Conservation (phyloP, 495 filamentous ascomycete genomes). For the Podospora appendiculata region DNA sequence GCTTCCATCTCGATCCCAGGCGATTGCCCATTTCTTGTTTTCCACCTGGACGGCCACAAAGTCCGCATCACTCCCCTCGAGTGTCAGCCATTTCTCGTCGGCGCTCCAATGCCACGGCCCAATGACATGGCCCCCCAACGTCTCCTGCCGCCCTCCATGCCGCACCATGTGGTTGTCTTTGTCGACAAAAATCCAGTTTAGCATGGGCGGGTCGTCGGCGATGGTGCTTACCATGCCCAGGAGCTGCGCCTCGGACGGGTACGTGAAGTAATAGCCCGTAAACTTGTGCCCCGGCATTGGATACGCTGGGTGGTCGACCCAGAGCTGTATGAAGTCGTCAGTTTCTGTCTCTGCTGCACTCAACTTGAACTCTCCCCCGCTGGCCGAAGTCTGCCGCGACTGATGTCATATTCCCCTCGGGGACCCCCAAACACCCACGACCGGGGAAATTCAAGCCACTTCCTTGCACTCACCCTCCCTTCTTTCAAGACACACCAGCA, state of each 20-base stretch:
- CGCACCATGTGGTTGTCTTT: slow-evolving; percentile 46
- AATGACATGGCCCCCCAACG: slow-evolving; percentile 36
- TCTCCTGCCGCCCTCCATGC: slow-evolving; percentile 44
- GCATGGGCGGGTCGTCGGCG: slow-evolving; percentile 50
- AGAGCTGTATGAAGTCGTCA: slow-evolving; percentile 22
- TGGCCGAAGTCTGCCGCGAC: neutral
- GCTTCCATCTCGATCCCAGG: slow-evolving; percentile 31
- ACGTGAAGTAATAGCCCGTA: slow-evolving; percentile 53
- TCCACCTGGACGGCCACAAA: slow-evolving; percentile 38
- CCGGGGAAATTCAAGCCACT: no score
- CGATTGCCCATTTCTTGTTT: slow-evolving; percentile 37
- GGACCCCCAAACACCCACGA: no score
- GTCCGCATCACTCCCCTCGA: slow-evolving; percentile 32
- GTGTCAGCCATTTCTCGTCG: slow-evolving; percentile 45
- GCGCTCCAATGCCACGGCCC: slow-evolving; percentile 52
- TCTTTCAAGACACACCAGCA: slow-evolving; percentile 35
- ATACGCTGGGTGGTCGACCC: slow-evolving; percentile 36
- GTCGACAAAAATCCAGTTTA: slow-evolving; percentile 60
- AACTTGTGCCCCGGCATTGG: slow-evolving; percentile 45
- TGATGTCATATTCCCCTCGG: slow-evolving; percentile 8
- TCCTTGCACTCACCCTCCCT: slow-evolving; percentile 29
- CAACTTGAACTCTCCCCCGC: no score
- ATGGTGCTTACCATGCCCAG: slow-evolving; percentile 52
- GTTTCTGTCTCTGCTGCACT: no score
- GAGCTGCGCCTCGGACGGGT: slow-evolving; percentile 47